phyloP scores from a whole-genome alignment of 495 filamentous ascomycete species.

The Penicillium simplicissimum region DNA sequence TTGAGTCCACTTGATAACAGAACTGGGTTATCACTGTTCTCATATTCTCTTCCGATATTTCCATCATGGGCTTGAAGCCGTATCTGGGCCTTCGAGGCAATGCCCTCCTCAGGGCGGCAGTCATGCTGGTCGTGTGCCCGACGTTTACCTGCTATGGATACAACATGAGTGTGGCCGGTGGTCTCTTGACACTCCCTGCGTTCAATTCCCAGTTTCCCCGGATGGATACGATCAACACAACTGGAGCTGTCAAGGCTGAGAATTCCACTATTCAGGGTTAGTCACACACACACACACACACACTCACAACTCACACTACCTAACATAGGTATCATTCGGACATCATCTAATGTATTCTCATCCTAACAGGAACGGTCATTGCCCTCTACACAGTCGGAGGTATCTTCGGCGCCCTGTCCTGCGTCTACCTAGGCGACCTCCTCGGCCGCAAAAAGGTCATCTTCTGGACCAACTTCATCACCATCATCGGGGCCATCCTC shows the following conservation, averaged over 20 bases:
- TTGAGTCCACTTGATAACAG: background rate
- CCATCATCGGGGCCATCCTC: slow-evolving; percentile 40
- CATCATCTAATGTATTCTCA: background rate
- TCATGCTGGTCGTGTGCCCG: slow-evolving; percentile 43
- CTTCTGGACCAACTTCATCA: slow-evolving; percentile 29
- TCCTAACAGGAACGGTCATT: slow-evolving; percentile 28
- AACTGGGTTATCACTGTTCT: no score
- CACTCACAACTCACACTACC: background rate
- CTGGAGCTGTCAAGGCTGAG: slow-evolving; percentile 28
- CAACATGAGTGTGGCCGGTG: slow-evolving; percentile 51
- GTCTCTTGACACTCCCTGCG: slow-evolving; percentile 38
- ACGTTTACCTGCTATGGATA: slow-evolving; percentile 55
- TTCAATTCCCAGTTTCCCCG: slow-evolving; percentile 51
- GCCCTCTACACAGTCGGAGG: slow-evolving; percentile 36
- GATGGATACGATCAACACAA: slow-evolving; percentile 52
- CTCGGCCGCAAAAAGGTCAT: slow-evolving; percentile 34
- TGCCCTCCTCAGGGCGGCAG: slow-evolving; percentile 36
- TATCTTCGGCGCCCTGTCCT: slow-evolving; percentile 34
- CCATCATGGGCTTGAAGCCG: slow-evolving; percentile 26
- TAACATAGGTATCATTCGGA: no score
- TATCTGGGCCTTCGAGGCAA: slow-evolving; percentile 41
- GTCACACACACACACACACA: background rate
- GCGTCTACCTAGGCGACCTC: slow-evolving; percentile 32
- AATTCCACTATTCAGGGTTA: slow-evolving; percentile 46
- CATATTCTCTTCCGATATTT: no score